These are phyloP conservation scores for Umbellularia californica DNA, from an alignment of 164 flowering plant species.

Conservation along the genomic window DNA sequence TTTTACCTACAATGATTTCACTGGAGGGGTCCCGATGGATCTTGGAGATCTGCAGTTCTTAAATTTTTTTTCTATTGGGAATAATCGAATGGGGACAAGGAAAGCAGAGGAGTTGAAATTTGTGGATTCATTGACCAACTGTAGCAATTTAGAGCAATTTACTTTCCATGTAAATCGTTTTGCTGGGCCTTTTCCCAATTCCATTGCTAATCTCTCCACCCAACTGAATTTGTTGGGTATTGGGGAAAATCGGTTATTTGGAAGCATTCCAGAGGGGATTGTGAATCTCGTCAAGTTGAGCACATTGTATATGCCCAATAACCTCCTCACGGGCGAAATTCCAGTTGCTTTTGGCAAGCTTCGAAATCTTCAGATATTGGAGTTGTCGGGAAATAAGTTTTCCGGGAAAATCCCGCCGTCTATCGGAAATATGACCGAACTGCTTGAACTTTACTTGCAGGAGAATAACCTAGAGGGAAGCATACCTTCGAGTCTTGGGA, in stretches of 20 bases:
- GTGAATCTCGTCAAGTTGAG: neutral
- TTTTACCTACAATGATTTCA: neutral
- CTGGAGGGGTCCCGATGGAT: constrained; percentile 1
- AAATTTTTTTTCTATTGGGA: neutral
- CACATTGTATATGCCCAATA: constrained; percentile 2
- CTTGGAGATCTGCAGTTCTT: neutral
- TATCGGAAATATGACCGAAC: constrained; percentile 19
- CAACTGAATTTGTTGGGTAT: neutral
- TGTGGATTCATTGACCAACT: neutral
- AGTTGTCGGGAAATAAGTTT: constrained; percentile 15
- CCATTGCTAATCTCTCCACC: constrained; percentile 3
- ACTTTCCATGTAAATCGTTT: neutral
- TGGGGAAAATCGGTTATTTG: neutral
- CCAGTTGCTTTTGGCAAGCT: constrained; percentile 29
- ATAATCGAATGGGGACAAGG: neutral
- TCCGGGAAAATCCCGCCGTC: constrained; percentile 26
- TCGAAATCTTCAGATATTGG: constrained; percentile 11
- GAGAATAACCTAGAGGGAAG: constrained; percentile 5
- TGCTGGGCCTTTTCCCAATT: neutral
- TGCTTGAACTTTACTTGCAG: neutral
- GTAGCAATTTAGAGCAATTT: neutral
- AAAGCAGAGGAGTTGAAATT: neutral
- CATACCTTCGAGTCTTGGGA: constrained; percentile 3
- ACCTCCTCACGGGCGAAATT: constrained; percentile 26
- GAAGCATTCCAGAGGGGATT: constrained; percentile 3